Percentiles rank a stretch among this genome's conserved stretches.
phyloP scores from a whole-genome alignment of 192 early-diverging fungal species.

The Coemansia sp. region DNA sequence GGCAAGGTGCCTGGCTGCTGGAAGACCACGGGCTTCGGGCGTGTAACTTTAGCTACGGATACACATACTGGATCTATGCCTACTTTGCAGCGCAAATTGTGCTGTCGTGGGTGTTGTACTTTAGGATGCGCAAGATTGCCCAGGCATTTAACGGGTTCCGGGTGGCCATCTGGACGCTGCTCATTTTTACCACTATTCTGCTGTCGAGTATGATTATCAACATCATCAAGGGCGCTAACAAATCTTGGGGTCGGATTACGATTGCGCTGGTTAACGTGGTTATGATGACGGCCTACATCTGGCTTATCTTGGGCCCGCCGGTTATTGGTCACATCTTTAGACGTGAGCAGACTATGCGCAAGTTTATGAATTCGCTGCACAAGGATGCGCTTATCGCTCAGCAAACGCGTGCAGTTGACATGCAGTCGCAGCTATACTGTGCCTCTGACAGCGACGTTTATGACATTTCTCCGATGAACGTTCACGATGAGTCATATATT shows the following conservation, averaged over 20 bases:
- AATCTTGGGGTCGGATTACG: slow-evolving; percentile 35
- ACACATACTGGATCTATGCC: slow-evolving; percentile 38
- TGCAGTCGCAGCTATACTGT: slow-evolving; percentile 29
- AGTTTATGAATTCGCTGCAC: slow-evolving; percentile 46
- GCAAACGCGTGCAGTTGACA: slow-evolving; percentile 28
- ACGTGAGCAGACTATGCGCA: slow-evolving; percentile 47
- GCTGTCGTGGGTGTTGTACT: slow-evolving; percentile 37
- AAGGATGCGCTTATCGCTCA: slow-evolving; percentile 47
- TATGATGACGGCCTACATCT: slow-evolving; percentile 36
- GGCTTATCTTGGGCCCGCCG: slow-evolving; percentile 41
- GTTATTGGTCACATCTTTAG: slow-evolving; percentile 43
- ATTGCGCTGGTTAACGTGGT: slow-evolving; percentile 38
- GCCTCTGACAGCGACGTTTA: slow-evolving; percentile 24
- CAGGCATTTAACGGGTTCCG: slow-evolving; percentile 46
- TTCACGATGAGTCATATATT: slow-evolving; percentile 12
- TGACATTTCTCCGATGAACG: slow-evolving; percentile 16
- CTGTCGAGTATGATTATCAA: slow-evolving; percentile 40
- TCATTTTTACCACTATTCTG: slow-evolving; percentile 27
- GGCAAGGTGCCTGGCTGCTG: slow-evolving; percentile 39
- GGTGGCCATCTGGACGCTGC: slow-evolving; percentile 41
- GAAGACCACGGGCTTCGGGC: slow-evolving; percentile 40
- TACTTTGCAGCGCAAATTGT: slow-evolving; percentile 38
- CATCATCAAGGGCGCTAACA: slow-evolving; percentile 43
- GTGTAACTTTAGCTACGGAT: slow-evolving; percentile 39
- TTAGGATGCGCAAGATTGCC: slow-evolving; percentile 37